Base-by-base conservation (phyloP, 2,329 filamentous ascomycete genomes). In the Botrytis sinoallii region DNA sequence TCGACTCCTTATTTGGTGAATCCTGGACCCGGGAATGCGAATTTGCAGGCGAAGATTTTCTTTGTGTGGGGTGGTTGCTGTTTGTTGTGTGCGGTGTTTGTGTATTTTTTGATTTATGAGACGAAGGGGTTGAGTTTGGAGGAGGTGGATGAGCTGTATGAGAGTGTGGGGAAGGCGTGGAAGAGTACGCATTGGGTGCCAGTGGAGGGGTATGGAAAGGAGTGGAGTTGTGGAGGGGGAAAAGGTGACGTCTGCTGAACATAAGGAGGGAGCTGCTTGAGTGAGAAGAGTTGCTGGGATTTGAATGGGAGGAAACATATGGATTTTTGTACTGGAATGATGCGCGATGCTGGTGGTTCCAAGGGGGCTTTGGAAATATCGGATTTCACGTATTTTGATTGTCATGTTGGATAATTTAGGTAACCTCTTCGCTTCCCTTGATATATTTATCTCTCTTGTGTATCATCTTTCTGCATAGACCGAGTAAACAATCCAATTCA, bases 81-180 rank as follows among this genome's bases (percentile, higher is more conserved):
- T 82, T 83, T 84, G 73, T 78, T 84, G 64, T 86, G 84, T 73
- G 84, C 87, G 70, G 80, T 88, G 46, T 90, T 88, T 80, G 85
- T 87, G 63, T 89, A 83, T 80, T 84, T 86, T 80, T 81, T 89
- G 77, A 85, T 93, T 52, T 78, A 83, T 64, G 91, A 93, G 84
- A 93, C 91, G 77, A 93, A 93, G 85, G 90, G 90, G 61, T 85
- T 93, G 12, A 88, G 87, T 3, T 87, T 93, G 74, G 91, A 93
- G 82, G 88, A 93, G 82, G 90, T 92, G 77, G 90, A 93, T 78
- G 86, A 88, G 82, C 85, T 91, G 70, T 87, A 83, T 83, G 86
- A 74, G 68, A 22, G 52, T 18, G 64, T 44, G 16, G 25, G 52
- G 7, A 48, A 44, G n/a, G 71, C 71, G 55, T 72, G 71, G 71